A percentile compares a stretch with the other conserved stretches of the same genome.
These are phyloP conservation scores for Sarcodon aspratus DNA, from an alignment of 768 basidiomycete genomes.

Conservation along the genomic window DNA sequence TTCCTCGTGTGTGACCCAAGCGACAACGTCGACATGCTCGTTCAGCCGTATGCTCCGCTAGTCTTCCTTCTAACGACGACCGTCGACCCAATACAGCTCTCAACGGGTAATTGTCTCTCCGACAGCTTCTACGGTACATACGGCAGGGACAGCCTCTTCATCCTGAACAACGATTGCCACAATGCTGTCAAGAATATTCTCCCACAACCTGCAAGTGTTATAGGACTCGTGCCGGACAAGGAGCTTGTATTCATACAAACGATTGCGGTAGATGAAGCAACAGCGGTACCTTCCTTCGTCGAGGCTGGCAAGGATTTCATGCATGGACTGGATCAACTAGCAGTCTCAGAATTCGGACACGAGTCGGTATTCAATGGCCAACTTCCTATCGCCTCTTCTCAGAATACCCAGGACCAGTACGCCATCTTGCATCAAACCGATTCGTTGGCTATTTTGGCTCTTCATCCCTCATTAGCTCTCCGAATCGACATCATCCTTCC, in stretches of 20 bases:
- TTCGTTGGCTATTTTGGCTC: conserved; percentile 37
- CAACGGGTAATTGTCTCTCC: conserved; percentile 30
- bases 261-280: not conserved
- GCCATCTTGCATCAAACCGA: conserved; percentile 31
- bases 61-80: conserved; percentile 30
- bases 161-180: conserved; percentile 22
- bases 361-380: conserved; percentile 1
- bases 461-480: conserved; percentile 20
- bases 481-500: conserved; percentile 40
- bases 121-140: conserved; percentile 45
- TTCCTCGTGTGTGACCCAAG: no score
- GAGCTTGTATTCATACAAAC: not conserved
- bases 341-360: conserved; percentile 2
- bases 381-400: not conserved
- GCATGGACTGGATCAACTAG: conserved; percentile 4
- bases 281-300: not conserved
- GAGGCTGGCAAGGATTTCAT: conserved; percentile 18
- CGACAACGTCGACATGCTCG: not conserved
- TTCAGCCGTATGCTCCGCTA: conserved; percentile 3
- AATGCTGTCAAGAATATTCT: conserved; percentile 37
- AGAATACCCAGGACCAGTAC: conserved; percentile 10
- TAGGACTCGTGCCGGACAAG: conserved; percentile 5
- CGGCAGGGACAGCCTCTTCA: conserved; percentile 39
- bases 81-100: conserved; percentile 27
- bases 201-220: conserved; percentile 14